Evolutionary conservation across 2,329 filamentous ascomycete species (phyloP).

Genomic region (Sclerotinia borealis): DNA sequence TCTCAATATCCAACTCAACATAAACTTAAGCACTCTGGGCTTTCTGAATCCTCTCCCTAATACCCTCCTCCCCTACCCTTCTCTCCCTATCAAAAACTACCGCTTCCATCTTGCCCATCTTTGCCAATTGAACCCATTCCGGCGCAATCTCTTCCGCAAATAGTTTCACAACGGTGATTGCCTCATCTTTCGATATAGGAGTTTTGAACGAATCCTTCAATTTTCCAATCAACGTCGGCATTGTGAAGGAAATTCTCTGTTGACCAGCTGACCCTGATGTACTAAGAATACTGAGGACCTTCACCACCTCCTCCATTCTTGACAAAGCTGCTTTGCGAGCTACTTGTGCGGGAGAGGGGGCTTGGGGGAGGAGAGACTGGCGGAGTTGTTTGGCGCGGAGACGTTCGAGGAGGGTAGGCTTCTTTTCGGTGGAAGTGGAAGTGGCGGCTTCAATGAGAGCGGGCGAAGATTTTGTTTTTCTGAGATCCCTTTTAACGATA

Average conservation of each 20-base stretch:
- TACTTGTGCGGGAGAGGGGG: constrained; percentile 48
- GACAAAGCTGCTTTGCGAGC: constrained; percentile 59
- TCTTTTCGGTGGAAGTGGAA: constrained; percentile 35
- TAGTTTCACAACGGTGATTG: constrained; percentile 41
- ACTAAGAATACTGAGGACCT: constrained; percentile 61
- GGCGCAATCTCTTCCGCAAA: constrained; percentile 42
- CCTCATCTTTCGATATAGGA: constrained; percentile 43
- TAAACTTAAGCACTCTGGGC: background rate
- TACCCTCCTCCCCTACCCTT: constrained; percentile 23
- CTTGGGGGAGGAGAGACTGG: constrained; percentile 38
- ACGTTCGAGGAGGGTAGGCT: constrained; percentile 66
- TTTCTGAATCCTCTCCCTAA: constrained; percentile 25
- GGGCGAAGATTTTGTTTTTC: constrained; percentile 32
- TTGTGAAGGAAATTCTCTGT: constrained; percentile 57
- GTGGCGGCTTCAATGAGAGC: background rate
- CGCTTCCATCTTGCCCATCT: constrained; percentile 39
- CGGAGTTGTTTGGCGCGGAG: constrained; percentile 64
- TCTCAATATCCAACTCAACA: background rate
- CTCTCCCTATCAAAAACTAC: constrained; percentile 39
- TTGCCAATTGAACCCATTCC: constrained; percentile 44
- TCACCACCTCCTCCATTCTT: constrained; percentile 61
- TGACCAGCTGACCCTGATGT: constrained; percentile 45
- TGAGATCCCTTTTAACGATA: constrained; percentile 43
- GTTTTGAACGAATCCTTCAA: constrained; percentile 57
- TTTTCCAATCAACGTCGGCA: constrained; percentile 57